Evolutionary conservation across 2,329 filamentous ascomycete genomes (phyloP).

Genomic region (Ilyonectria destructans): DNA sequence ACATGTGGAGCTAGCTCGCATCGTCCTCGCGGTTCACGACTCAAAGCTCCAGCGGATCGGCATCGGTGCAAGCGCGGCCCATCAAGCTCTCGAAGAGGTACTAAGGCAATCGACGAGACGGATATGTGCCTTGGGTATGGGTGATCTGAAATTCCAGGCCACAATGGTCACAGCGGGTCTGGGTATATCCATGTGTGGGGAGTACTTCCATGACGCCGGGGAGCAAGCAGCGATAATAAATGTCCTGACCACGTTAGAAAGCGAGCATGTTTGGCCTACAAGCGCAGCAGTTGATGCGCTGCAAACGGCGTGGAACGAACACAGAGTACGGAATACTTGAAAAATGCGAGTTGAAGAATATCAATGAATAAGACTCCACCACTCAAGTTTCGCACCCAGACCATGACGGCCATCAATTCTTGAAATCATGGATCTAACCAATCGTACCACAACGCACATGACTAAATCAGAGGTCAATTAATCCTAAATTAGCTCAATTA

Average conservation of each 20-base stretch:
- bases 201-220: constrained; percentile 32
- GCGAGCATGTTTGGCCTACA: constrained; percentile 34
- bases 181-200: constrained; percentile 39
- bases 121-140: constrained; percentile 30
- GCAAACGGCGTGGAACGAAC: constrained; percentile 12
- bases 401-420: no score
- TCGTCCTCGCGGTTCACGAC: constrained; percentile 37
- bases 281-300: constrained; percentile 21
- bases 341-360: neutral
- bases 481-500: no score
- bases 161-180: constrained; percentile 33
- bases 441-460: no score
- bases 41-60: constrained; percentile 34
- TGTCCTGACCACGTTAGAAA: constrained; percentile 29
- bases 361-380: neutral
- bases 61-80: constrained; percentile 32
- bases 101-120: constrained; percentile 27
- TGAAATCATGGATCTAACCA: no score
- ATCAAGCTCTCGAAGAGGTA: constrained; percentile 30
- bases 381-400: neutral
- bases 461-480: no score
- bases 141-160: constrained; percentile 25
- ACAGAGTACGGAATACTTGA: neutral
- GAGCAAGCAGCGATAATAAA: constrained; percentile 33
- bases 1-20: constrained; percentile 33